Conservation (phyloP, 2,329 filamentous ascomycete species). For the Aspergillus thermomutatus region DNA sequence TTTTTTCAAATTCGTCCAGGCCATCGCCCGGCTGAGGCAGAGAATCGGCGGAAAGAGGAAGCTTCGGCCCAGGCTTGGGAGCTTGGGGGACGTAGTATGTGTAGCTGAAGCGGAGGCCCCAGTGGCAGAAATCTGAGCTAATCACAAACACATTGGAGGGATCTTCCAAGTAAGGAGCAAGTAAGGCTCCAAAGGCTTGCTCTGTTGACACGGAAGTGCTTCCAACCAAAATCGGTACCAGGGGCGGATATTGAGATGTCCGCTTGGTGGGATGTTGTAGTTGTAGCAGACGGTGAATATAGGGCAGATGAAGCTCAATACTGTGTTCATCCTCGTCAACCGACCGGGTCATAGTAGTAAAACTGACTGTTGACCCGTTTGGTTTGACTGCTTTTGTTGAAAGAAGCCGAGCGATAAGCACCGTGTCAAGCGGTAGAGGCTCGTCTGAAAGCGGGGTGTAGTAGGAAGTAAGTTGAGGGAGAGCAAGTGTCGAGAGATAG, state of each 20-base stretch:
- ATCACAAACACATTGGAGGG: slow-evolving; percentile 76
- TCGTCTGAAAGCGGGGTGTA: slow-evolving; percentile 42
- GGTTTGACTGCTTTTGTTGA: slow-evolving; percentile 25
- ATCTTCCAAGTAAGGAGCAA: slow-evolving; percentile 75
- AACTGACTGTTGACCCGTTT: slow-evolving; percentile 33
- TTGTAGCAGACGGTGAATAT: slow-evolving; percentile 75
- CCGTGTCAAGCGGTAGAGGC: slow-evolving; percentile 43
- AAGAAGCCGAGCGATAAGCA: slow-evolving; percentile 39
- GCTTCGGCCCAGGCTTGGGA: slow-evolving; percentile 32
- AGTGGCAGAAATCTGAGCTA: slow-evolving; percentile 96
- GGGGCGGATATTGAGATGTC: slow-evolving; percentile 60
- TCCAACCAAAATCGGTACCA: slow-evolving; percentile 85
- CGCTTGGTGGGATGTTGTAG: slow-evolving; percentile 49
- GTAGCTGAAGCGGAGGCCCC: slow-evolving; percentile 82
- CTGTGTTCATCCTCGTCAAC: slow-evolving; percentile 85
- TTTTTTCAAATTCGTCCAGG: slow-evolving; percentile 22
- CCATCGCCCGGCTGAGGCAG: slow-evolving; percentile 38
- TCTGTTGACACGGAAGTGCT: slow-evolving; percentile 66
- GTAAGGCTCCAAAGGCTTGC: slow-evolving; percentile 62
- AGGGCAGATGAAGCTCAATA: slow-evolving; percentile 94
- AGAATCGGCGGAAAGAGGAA: slow-evolving; percentile 41
- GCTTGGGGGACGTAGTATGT: slow-evolving; percentile 66
- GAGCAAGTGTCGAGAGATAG: slow-evolving; percentile 71
- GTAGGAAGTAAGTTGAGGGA: slow-evolving; percentile 64
- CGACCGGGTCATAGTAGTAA: slow-evolving; percentile 56